Conservation (phyloP, 768 basidiomycete genomes). For the Agrocybe pediades region DNA sequence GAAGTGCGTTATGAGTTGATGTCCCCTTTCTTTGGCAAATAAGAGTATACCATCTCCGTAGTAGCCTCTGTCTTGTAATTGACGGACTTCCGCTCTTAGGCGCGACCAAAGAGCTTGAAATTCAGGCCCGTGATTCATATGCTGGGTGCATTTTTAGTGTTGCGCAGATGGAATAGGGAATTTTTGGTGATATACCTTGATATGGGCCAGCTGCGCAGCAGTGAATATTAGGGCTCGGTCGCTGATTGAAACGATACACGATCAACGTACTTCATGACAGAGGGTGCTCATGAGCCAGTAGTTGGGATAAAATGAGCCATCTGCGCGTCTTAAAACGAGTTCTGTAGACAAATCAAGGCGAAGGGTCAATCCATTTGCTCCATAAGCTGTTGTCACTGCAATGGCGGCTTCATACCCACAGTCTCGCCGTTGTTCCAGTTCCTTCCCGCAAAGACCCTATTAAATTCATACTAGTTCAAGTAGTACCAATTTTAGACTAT, state of each 20-base stretch:
- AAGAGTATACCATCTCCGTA: conserved; percentile 70
- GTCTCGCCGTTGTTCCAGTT: conserved; percentile 88
- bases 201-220: conserved; percentile 69
- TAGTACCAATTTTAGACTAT: background rate
- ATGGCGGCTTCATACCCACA: conserved; percentile 49
- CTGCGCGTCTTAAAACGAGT: conserved; percentile 65
- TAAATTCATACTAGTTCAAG: conserved; percentile 67
- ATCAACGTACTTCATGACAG: conserved; percentile 80
- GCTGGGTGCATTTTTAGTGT: conserved; percentile 37
- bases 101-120: conserved; percentile 78
- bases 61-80: conserved; percentile 74
- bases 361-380: background rate
- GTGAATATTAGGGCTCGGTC: background rate
- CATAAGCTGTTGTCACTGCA: background rate
- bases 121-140: conserved; percentile 77
- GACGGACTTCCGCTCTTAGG: conserved; percentile 64
- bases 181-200: conserved; percentile 50
- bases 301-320: conserved; percentile 62
- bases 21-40: background rate
- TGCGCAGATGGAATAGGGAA: background rate
- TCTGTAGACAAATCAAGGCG: conserved; percentile 44
- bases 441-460: conserved; percentile 75
- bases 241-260: background rate
- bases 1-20: background rate
- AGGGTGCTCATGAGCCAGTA: conserved; percentile 76